phyloP scores from a whole-genome alignment of 345 rosid genomes.

The Eucalyptus caleyi region DNA sequence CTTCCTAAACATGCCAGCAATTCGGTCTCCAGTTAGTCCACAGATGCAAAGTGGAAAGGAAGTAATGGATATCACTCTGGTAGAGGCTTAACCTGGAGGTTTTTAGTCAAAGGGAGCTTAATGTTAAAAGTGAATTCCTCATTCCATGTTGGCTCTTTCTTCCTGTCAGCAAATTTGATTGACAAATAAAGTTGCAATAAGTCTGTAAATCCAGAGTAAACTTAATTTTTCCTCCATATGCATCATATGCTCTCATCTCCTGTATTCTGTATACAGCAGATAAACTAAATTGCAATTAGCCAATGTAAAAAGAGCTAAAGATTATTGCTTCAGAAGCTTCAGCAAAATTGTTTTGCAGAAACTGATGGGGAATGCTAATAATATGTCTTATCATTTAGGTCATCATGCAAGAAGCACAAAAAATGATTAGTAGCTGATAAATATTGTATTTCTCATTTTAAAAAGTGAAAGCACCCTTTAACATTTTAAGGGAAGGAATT shows the following conservation, averaged over 20 bases:
- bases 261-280: neutral
- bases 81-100: constrained; percentile 49
- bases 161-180: constrained; percentile 31
- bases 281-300: neutral
- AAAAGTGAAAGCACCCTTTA: neutral
- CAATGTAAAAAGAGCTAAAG: neutral
- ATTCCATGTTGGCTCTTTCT: constrained; percentile 79
- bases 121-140: constrained; percentile 61
- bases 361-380: neutral
- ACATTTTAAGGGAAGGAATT: neutral
- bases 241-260: neutral
- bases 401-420: neutral
- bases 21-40: neutral
- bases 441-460: neutral
- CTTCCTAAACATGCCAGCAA: neutral
- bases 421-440: neutral
- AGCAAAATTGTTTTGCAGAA: neutral
- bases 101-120: constrained; percentile 41
- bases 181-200: neutral
- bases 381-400: neutral
- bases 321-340: neutral
- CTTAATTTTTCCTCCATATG: neutral
- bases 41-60: neutral
- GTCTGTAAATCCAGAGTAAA: neutral
- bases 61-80: neutral